Conservation (phyloP, 257 asterid species). For the Solanum sitiens region DNA sequence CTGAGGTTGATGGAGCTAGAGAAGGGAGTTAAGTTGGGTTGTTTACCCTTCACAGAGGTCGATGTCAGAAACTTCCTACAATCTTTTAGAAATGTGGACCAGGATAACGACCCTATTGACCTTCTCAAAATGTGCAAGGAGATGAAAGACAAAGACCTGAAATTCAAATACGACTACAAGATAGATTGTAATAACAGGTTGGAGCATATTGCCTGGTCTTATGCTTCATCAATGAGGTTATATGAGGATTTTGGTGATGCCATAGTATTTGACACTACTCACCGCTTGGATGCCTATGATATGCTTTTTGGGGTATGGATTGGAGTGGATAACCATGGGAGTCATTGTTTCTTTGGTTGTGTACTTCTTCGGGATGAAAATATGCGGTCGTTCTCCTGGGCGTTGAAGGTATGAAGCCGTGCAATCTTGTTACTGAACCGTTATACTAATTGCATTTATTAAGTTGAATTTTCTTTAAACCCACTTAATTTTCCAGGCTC, state of each 20-base stretch:
- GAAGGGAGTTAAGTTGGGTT: conserved; percentile 86
- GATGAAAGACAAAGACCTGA: conserved; percentile 82
- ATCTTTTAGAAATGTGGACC: conserved; percentile 71
- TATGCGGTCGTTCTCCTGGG: conserved; percentile 60
- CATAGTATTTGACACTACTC: conserved; percentile 91
- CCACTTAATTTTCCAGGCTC: not conserved
- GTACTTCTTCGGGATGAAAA: conserved; percentile 55
- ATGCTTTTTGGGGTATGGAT: conserved; percentile 93
- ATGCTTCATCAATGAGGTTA: conserved; percentile 77
- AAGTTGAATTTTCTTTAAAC: not conserved
- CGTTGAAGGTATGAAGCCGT: conserved; percentile 62
- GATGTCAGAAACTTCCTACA: conserved; percentile 90
- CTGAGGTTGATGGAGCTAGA: conserved; percentile 93
- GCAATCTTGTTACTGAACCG: not conserved
- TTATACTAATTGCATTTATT: not conserved
- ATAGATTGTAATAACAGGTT: conserved; percentile 62
- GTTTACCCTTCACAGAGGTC: conserved; percentile 88
- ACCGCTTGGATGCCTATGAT: conserved; percentile 82
- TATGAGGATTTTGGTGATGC: conserved; percentile 90
- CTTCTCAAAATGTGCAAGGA: conserved; percentile 82
- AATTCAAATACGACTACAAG: conserved; percentile 71
- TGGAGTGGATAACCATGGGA: conserved; percentile 59
- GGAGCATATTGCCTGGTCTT: conserved; percentile 95
- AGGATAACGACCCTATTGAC: conserved; percentile 81
- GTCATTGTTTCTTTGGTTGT: conserved; percentile 52